Conservation (phyloP, 768 basidiomycete genomes). For the Crucibulum laeve region DNA sequence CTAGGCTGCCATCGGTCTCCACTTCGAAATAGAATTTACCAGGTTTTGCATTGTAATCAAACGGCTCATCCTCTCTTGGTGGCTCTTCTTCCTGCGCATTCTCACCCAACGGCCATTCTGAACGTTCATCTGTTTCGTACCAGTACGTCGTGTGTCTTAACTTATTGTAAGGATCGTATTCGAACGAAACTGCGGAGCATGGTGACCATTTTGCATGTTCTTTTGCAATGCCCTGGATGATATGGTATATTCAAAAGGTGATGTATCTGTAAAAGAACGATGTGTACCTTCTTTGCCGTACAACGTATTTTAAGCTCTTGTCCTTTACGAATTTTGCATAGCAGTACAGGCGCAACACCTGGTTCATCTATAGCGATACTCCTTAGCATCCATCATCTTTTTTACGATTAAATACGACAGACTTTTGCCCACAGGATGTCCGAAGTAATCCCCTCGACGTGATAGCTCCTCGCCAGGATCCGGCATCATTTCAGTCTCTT, state of each 20-base stretch:
- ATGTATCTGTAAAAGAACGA: neutral
- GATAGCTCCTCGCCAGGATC: conserved; percentile 66
- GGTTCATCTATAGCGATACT: conserved; percentile 49
- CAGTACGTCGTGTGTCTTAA: conserved; percentile 94
- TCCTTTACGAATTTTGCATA: conserved; percentile 91
- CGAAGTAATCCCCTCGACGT: conserved; percentile 73
- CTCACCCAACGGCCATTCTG: conserved; percentile 88
- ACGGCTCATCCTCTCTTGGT: conserved; percentile 74
- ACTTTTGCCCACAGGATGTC: conserved; percentile 84
- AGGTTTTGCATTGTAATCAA: conserved; percentile 87
- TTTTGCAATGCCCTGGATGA: conserved; percentile 85
- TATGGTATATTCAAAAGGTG: neutral
- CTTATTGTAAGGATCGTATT: conserved; percentile 98
- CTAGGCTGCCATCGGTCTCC: conserved; percentile 89
- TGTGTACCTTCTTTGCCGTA: conserved; percentile 85
- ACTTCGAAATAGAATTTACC: conserved; percentile 92
- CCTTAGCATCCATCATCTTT: neutral
- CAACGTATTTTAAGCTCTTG: conserved; percentile 86
- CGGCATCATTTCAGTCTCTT: conserved; percentile 22
- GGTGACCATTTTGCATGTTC: conserved; percentile 99
- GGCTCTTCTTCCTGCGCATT: conserved; percentile 85
- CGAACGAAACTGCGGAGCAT: conserved; percentile 90
- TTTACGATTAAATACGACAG: conserved; percentile 15
- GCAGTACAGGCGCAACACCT: conserved; percentile 63
- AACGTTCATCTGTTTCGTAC: conserved; percentile 78